phyloP scores from a whole-genome alignment of 495 filamentous ascomycete species.

The Annulohypoxylon nitens region DNA sequence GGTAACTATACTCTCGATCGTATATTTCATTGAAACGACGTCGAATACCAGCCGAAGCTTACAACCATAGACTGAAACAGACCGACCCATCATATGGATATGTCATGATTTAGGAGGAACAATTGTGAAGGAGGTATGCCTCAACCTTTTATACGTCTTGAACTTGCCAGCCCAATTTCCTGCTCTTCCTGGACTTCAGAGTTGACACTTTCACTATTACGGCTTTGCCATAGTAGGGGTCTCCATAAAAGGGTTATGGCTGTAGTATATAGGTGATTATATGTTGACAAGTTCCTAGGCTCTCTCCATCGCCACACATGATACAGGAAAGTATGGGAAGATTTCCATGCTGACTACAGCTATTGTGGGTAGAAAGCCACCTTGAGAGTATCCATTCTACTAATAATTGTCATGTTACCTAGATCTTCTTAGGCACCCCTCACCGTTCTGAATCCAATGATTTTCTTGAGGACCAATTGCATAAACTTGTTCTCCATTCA shows the following conservation, averaged over 20 bases:
- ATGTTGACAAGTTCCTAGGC: constrained; percentile 9
- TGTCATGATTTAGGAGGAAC: constrained; percentile 45
- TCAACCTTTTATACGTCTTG: too few species aligned
- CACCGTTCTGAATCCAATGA: constrained; percentile 18
- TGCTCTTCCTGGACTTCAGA: too few species aligned
- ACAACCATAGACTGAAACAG: constrained; percentile 13
- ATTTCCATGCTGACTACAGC: constrained; percentile 19
- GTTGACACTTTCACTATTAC: not conserved
- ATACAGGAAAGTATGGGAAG: constrained; percentile 6
- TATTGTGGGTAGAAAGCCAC: not conserved
- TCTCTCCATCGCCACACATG: not conserved
- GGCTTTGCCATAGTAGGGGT: not conserved
- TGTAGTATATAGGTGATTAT: not conserved
- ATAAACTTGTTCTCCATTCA: constrained; percentile 16
- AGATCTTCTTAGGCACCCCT: constrained; percentile 41
- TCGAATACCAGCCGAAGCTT: not conserved
- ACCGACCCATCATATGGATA: constrained; percentile 42
- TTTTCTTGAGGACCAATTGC: constrained; percentile 34
- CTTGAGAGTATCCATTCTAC: not conserved
- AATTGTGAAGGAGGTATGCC: constrained; percentile 40
- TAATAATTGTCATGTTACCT: constrained; percentile 1
- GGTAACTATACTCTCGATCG: not conserved
- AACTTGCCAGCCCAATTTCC: too few species aligned
- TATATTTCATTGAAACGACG: not conserved
- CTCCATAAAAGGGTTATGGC: not conserved